Conservation (phyloP, 2,329 filamentous ascomycete genomes). For the Pseudogymnoascus sp. region DNA sequence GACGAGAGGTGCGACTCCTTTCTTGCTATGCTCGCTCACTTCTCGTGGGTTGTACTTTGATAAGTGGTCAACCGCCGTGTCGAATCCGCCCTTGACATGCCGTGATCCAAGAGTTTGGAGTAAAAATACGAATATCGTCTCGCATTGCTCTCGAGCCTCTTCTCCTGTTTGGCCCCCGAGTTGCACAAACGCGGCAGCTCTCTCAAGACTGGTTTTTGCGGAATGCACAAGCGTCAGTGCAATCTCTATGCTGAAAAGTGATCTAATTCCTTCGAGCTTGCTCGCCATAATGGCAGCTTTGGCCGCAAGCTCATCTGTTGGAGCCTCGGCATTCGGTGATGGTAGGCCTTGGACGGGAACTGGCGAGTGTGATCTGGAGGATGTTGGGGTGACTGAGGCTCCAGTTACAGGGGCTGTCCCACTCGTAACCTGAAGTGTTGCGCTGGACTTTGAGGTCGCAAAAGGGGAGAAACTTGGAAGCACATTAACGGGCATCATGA, state of each 20-base stretch:
- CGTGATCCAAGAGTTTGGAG: conserved; percentile 75
- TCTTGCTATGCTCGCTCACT: conserved; percentile 58
- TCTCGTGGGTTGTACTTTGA: conserved; percentile 86
- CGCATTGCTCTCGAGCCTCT: conserved; percentile 81
- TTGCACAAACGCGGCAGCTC: conserved; percentile 72
- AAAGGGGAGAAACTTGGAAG: conserved; percentile 63
- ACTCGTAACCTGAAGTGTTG: conserved; percentile 12
- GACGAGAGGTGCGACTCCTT: conserved; percentile 78
- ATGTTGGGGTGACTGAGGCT: conserved; percentile 20
- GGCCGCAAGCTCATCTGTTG: conserved; percentile 84
- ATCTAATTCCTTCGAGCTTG: conserved; percentile 86
- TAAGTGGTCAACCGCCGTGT: conserved; percentile 84
- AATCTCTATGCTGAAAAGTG: conserved; percentile 92
- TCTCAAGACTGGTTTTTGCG: conserved; percentile 80
- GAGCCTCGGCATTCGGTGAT: conserved; percentile 54
- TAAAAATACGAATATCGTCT: conserved; percentile 76
- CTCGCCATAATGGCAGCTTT: conserved; percentile 98
- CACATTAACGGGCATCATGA: conserved; percentile 97
- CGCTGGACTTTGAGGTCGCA: conserved; percentile 32
- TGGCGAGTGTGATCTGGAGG: conserved; percentile 45
- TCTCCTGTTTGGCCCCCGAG: conserved; percentile 73
- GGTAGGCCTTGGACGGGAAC: conserved; percentile 14
- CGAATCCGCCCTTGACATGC: conserved; percentile 88
- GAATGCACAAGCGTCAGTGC: conserved; percentile 81
- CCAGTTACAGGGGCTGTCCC: conserved; percentile 12